Base-by-base conservation (phyloP, 1,284 basidiomycete species). In the Ustilago xerochloae region DNA sequence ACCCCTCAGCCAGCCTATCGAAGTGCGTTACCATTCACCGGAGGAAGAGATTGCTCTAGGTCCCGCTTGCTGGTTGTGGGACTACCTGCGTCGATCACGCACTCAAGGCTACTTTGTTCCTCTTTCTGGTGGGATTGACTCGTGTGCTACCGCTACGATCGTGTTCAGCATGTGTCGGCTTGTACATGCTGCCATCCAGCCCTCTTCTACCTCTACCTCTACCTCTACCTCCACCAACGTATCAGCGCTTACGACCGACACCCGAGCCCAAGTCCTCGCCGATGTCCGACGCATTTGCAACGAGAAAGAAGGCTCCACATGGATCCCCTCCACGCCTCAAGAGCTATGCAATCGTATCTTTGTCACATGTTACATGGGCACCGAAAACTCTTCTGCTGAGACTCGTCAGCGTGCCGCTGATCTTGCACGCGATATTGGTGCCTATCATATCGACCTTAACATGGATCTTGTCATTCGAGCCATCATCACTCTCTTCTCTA, bases 281-380 rank as follows among this genome's bases (percentile, higher is more conserved):
- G 97, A 99, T 84, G 94, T 94, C 0, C 88, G 94, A 24, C 89
- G 94, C 33, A 96, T 99, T 74, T 89, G 88, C 1, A 93, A 94
- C 18, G 93, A 95, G 81, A 88, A 91, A 0, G 90, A 90, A 50
- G 89, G 89, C 70, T 94, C 93, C 5, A 85, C 85, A 0, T 99
- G 97, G 84, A 82, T 93, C 24, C 97, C 96, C 1, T 87, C 88
- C 0, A 93, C 97, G 81, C 90, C 95, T 0, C 89, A 88, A 62
- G 97, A 98, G 81, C 93, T 98, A 75, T 90, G 90, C 47, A 87
- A 87, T 60, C 88, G 93, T 30, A 90, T 98, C 63, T 97, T 99
- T 87, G 94, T 98, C 83, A 97, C 96, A 0, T 97, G 94, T 86
- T 99, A 97, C 86, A 99, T 99, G 97, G 96, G 96, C 12, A 99